A percentile compares a stretch with the other conserved stretches of the same genome.
phyloP scores from a whole-genome alignment of 331 rosid species.

The Quercus phellos region DNA sequence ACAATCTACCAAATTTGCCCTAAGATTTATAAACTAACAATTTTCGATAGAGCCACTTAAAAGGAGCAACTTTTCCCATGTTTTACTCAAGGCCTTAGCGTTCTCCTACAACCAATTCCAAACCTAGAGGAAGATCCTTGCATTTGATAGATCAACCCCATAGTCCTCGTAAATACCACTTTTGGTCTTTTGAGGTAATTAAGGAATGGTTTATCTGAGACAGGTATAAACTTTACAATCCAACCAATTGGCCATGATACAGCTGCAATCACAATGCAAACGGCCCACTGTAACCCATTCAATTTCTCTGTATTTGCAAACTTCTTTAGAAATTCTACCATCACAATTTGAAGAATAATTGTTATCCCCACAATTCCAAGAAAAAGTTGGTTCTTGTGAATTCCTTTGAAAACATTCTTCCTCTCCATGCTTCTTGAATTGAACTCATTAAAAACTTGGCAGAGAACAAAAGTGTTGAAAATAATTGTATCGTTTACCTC shows the following conservation, averaged over 20 bases:
- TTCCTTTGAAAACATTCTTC: constrained; percentile 62
- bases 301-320: constrained; percentile 74
- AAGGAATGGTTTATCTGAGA: constrained; percentile 43
- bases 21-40: too few relatives aligned
- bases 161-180: background rate
- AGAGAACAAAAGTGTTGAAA: constrained; percentile 54
- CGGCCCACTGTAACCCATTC: constrained; percentile 59
- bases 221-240: constrained; percentile 57
- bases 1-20: too few relatives aligned
- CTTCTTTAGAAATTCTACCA: constrained; percentile 79
- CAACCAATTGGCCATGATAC: constrained; percentile 82
- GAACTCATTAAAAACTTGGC: constrained; percentile 88
- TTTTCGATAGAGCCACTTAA: too few relatives aligned
- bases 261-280: constrained; percentile 52
- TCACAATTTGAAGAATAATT: constrained; percentile 62
- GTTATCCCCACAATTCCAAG: constrained; percentile 69
- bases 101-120: background rate
- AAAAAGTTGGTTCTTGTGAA: constrained; percentile 52
- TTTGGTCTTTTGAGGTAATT: constrained; percentile 23
- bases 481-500: constrained; percentile 64
- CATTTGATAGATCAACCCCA: background rate
- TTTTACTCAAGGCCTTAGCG: background rate
- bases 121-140: background rate
- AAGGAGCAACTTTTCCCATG: background rate
- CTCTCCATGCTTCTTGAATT: constrained; percentile 79